A percentile compares a stretch with the other conserved stretches of the same genome.
Evolutionary conservation across 169 alveolate genomes (phyloP).

Genomic region (Perkinsus chesapeaki): DNA sequence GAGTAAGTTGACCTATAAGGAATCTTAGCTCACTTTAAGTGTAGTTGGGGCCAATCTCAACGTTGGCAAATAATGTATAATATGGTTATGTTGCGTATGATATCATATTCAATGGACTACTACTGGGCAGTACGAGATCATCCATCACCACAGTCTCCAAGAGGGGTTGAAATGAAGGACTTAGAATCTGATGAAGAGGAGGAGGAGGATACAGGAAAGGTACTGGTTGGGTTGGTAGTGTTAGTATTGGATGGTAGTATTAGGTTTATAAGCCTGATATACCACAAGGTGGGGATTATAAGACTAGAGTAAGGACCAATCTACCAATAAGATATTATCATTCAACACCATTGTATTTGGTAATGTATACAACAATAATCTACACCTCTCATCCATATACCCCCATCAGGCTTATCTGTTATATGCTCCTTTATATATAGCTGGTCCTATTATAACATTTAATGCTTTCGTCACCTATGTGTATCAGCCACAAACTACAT

Average conservation of each 20-base stretch:
- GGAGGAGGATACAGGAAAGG: conserved; percentile 19
- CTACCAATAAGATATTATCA: neutral
- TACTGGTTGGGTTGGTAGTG: conserved; percentile 34
- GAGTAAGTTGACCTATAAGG: neutral
- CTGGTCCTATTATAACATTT: conserved; percentile 54
- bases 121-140: conserved; percentile 28
- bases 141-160: conserved; percentile 10
- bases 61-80: conserved; percentile 50
- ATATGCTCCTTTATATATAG: conserved; percentile 54
- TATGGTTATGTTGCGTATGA: conserved; percentile 44
- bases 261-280: conserved; percentile 16
- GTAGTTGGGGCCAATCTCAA: conserved; percentile 14
- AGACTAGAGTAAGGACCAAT: neutral
- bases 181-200: neutral
- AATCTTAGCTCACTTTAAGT: too few species aligned
- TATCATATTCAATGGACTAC: conserved; percentile 50
- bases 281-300: neutral
- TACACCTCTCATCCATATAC: conserved; percentile 22
- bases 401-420: conserved; percentile 42
- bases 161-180: neutral
- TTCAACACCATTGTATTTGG: neutral
- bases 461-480: conserved; percentile 50
- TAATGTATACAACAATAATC: neutral
- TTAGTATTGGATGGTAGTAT: conserved; percentile 27
- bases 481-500: conserved; percentile 12